Base-by-base conservation (phyloP, 768 basidiomycete species). In the Cystofilobasidium bisporidii region DNA sequence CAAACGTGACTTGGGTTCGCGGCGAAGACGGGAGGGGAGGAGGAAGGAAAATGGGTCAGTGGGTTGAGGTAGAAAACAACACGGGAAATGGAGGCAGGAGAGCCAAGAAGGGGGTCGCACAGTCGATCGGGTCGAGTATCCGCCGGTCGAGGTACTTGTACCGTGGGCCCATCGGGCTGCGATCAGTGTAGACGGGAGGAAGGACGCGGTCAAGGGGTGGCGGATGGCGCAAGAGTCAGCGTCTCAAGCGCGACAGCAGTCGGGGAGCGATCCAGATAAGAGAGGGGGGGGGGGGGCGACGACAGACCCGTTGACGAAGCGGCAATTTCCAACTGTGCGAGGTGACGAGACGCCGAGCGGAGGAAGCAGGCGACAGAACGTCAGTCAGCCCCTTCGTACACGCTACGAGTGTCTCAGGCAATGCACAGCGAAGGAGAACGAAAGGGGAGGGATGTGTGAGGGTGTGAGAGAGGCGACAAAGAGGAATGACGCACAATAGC, bases 131-230 rank as follows among this genome's bases (percentile, higher is more conserved):
- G 40, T 69, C 68, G 3, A 69, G 58, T 18, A 69, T 57, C n/a
- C 57, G 56, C 22, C 68, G 68, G 58, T 69, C 68, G 28, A 69
- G 68, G 30, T 60, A 69, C 57, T 69, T 69, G 68, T 69, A 69
- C 2, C 68, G 33, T 17, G 68, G 68, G 17, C 68, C 68, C 57
- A 69, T 48, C 12, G 68, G 68, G 9, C 66, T 66, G 58, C 26
- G 24, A 33, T 11, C 30, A n/a, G n/a, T 17, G n/a, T n/a, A n/a
- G n/a, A n/a, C n/a, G n/a, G n/a, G n/a, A n/a, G n/a, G n/a, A n/a
- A n/a, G n/a, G n/a, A n/a, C n/a, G n/a, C n/a, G n/a, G n/a, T n/a
- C n/a, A n/a, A n/a, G n/a, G n/a, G n/a, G n/a, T n/a, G n/a, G n/a
- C n/a, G n/a, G n/a, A n/a, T n/a, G n/a, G n/a, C n/a, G n/a, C n/a